phyloP scores from a whole-genome alignment of 208 protist genomes.

The Wallacemonas sp. region DNA sequence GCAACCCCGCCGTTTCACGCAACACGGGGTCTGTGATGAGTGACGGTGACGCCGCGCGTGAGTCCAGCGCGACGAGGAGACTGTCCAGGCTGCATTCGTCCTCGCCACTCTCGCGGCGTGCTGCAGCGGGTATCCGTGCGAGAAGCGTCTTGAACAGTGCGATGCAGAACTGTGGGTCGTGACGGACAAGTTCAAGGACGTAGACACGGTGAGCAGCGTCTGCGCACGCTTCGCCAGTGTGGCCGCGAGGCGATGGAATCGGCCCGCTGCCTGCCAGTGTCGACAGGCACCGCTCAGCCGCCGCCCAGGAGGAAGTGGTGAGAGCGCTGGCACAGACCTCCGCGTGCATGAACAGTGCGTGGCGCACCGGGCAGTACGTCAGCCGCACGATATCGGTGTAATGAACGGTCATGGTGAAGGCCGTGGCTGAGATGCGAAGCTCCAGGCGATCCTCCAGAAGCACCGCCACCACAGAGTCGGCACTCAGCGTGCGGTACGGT shows the following conservation, averaged over 20 bases:
- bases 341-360: not conserved
- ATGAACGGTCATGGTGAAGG: conserved; percentile 52
- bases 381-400: conserved; percentile 28
- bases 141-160: not conserved
- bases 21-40: not conserved
- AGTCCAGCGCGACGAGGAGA: not conserved
- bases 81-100: not conserved
- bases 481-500: conserved; percentile 44
- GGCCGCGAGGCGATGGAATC: no score
- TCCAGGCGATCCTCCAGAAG: conserved; percentile 38
- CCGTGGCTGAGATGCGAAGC: conserved; percentile 43
- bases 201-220: conserved; percentile 2
- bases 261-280: not conserved
- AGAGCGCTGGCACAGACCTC: not conserved
- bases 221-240: no score
- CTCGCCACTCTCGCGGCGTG: not conserved
- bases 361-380: conserved; percentile 1
- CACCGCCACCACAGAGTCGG: conserved; percentile 37
- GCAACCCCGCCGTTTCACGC: not conserved
- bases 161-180: not conserved
- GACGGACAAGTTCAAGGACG: not conserved
- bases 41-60: not conserved
- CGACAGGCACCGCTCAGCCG: not conserved
- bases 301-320: not conserved
- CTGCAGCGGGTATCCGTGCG: not conserved